Percentiles rank a stretch among this genome's conserved stretches.
Evolutionary conservation across 164 flowering plant genomes (phyloP).

Genomic region (Pachysandra terminalis): DNA sequence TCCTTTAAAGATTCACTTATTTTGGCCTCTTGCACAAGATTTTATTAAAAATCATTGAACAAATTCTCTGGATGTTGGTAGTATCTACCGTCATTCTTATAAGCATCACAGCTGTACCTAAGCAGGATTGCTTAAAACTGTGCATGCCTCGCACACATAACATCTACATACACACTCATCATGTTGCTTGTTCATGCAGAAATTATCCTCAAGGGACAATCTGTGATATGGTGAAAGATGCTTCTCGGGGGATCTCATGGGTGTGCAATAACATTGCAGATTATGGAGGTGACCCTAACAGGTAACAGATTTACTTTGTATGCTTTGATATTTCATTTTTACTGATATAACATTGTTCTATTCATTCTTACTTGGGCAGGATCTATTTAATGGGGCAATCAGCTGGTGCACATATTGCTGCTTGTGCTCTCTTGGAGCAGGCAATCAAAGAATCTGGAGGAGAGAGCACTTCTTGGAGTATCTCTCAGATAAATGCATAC

Average conservation of each 20-base stretch:
- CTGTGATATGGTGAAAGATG: conserved; percentile 91
- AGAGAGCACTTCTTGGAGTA: conserved; percentile 63
- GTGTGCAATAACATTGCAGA: conserved; percentile 81
- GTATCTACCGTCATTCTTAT: not conserved
- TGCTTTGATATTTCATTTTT: not conserved
- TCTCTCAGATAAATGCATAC: conserved; percentile 82
- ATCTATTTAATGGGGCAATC: conserved; percentile 95
- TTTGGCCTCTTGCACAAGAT: not conserved
- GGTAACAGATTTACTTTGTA: conserved; percentile 33
- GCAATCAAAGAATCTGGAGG: conserved; percentile 67
- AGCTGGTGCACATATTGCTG: conserved; percentile 97
- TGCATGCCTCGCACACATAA: not conserved
- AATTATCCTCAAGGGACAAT: conserved; percentile 97
- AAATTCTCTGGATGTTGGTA: not conserved
- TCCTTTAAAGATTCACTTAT: not conserved
- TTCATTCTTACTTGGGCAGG: conserved; percentile 31
- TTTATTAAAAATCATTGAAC: too few species aligned
- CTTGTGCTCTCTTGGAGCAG: conserved; percentile 82
- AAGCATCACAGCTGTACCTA: not conserved
- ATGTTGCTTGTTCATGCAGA: conserved; percentile 40
- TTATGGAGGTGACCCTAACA: conserved; percentile 94
- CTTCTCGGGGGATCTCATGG: conserved; percentile 83
- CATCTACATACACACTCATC: conserved; percentile 1
- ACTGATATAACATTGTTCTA: not conserved
- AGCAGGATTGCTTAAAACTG: not conserved